Evolutionary conservation across 805 yeast genomes (phyloP).

Genomic region (Pichia gijzeniarum): DNA sequence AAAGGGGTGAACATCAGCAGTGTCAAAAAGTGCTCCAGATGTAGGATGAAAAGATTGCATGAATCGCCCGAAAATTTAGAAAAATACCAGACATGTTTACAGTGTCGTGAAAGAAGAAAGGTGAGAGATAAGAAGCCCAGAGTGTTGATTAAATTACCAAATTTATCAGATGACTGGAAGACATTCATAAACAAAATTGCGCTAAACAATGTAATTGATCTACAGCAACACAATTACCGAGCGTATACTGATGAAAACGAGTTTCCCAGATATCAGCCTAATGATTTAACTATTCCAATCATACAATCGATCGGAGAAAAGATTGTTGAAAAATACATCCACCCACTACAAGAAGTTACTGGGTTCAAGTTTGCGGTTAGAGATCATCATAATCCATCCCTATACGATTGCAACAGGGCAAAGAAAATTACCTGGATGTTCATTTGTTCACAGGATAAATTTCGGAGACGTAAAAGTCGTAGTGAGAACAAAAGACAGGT

Average conservation of each 20-base stretch:
- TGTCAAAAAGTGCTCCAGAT: conserved; percentile 37
- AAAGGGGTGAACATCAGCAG: too few relatives aligned
- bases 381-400: conserved; percentile 36
- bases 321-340: conserved; percentile 32
- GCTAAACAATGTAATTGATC: conserved; percentile 30
- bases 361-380: conserved; percentile 40
- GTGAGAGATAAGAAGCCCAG: conserved; percentile 29
- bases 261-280: conserved; percentile 31
- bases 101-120: conserved; percentile 35
- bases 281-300: conserved; percentile 28
- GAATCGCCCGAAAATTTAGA: conserved; percentile 30
- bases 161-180: conserved; percentile 30
- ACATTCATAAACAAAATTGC: conserved; percentile 31
- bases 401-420: conserved; percentile 27
- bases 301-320: conserved; percentile 32
- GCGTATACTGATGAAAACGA: conserved; percentile 27
- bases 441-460: conserved; percentile 39
- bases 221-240: conserved; percentile 32
- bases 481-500: conserved; percentile 34
- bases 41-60: conserved; percentile 34
- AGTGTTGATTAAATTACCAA: conserved; percentile 29
- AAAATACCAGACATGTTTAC: conserved; percentile 38
- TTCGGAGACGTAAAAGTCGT: conserved; percentile 37
- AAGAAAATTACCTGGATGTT: conserved; percentile 39
- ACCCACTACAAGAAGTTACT: conserved; percentile 35